Base-by-base conservation (phyloP, 2,329 filamentous ascomycete genomes). In the Fusarium succisae region DNA sequence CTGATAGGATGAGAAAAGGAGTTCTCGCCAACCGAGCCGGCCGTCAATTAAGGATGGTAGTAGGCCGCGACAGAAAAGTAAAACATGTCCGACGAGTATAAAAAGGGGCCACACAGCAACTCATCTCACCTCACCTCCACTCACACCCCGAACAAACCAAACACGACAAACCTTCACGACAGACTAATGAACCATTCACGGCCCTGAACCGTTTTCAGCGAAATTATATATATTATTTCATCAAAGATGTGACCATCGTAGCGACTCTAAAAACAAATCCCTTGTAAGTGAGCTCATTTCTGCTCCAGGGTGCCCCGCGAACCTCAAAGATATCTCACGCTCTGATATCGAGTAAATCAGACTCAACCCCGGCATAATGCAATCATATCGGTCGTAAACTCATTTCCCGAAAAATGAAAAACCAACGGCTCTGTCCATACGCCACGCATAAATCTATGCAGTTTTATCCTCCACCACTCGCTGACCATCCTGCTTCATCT, bases 1-100 rank as follows among this genome's bases (percentile, higher is more conserved):
- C 87, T 4, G 88, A 90, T 37, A 86, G 85, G 24, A 79, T 93
- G 66, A 86, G 91, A 63, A 79, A 81, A 32, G 91, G 91, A 3
- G 83, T 91, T 37, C 88, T 92, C 69, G 64, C 80, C 3, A 80
- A 84, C 24, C 86, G 84, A 77, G 80, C 84, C 32, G 86, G 86
- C 12, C 84, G 85, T 70, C 91, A 93, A 79, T 82, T 94, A 73
- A 84, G 90, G 62, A 81, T 94, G 55, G 83, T 92, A 15, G 89
- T 94, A 5, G 87, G 87, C 47, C 86, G 86, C 73, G 87, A 91
- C 74, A 85, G 91, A 75, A 88, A 84, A 70, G 90, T 93, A 26
- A 86, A 87, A 79, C 82, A 91, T 74, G 87, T 87, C 24, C 78
- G 89, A 66, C 81, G 86, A 43, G 86, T 92, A 53, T 83, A 56